Percentiles rank a stretch among this genome's conserved stretches.
Conservation (phyloP, 2,329 filamentous ascomycete species). For the Clonostachys sp. region DNA sequence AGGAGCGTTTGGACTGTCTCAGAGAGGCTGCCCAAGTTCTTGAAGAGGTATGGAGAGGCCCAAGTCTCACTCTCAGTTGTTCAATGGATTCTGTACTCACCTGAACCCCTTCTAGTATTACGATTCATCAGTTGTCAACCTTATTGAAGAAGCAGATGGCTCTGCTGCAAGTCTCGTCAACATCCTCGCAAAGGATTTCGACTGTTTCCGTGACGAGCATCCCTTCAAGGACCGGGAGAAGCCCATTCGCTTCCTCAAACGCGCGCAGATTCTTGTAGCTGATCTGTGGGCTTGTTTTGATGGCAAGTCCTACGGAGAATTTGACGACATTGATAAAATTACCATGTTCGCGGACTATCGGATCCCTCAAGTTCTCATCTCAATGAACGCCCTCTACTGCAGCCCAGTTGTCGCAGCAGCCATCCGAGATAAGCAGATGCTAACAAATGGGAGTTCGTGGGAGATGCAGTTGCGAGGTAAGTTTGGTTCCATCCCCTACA, state of each 20-base stretch:
- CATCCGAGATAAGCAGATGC: slow-evolving; percentile 58
- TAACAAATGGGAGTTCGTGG: slow-evolving; percentile 71
- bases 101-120: slow-evolving; percentile 54
- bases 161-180: slow-evolving; percentile 87
- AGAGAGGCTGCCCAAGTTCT: slow-evolving; percentile 79
- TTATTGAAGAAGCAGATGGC: slow-evolving; percentile 68
- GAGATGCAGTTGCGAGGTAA: slow-evolving; percentile 82
- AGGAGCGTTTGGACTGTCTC: slow-evolving; percentile 73
- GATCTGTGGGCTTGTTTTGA: slow-evolving; percentile 97
- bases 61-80: slow-evolving; percentile 1
- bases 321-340: slow-evolving; percentile 88
- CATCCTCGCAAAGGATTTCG: slow-evolving; percentile 74
- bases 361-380: slow-evolving; percentile 87
- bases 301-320: slow-evolving; percentile 72
- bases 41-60: slow-evolving; percentile 53
- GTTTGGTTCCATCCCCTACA: slow-evolving; percentile 5
- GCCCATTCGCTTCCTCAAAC: slow-evolving; percentile 79
- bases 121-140: slow-evolving; percentile 65
- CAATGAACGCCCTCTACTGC: slow-evolving; percentile 77
- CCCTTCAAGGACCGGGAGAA: slow-evolving; percentile 65
- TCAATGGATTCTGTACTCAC: background rate
- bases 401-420: slow-evolving; percentile 72
- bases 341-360: slow-evolving; percentile 99
- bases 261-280: slow-evolving; percentile 92
- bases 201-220: slow-evolving; percentile 81